Conservation (phyloP, 306 rosid species). For the Glycyrrhiza uralensis region DNA sequence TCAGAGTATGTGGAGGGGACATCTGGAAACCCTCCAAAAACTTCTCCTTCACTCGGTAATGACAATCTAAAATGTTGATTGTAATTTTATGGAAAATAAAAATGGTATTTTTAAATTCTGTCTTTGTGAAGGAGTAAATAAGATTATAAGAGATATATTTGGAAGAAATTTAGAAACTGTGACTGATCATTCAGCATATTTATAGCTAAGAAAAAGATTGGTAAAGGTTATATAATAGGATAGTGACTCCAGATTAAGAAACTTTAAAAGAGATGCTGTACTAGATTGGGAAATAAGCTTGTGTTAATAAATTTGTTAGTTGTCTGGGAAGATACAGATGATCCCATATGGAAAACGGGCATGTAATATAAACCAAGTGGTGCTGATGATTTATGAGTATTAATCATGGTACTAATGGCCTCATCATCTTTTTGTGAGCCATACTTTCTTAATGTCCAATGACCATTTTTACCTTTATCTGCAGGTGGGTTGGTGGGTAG, state of each 20-base stretch:
- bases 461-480: constrained; percentile 26
- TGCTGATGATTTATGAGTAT: neutral
- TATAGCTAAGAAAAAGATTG: neutral
- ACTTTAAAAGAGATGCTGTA: neutral
- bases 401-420: constrained; percentile 8
- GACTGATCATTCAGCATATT: neutral
- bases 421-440: constrained; percentile 8
- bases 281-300: neutral
- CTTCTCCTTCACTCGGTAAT: neutral
- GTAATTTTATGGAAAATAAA: neutral
- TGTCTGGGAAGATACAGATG: neutral
- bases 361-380: neutral
- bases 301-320: neutral
- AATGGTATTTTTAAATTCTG: neutral
- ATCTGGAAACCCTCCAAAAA: neutral
- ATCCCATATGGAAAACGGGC: neutral
- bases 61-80: neutral
- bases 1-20: constrained; percentile 5
- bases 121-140: neutral
- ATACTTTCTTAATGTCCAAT: neutral
- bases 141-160: neutral
- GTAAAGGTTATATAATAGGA: neutral
- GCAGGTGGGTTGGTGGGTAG: constrained; percentile 99
- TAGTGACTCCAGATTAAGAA: constrained; percentile 4
- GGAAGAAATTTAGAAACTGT: constrained; percentile 6